Evolutionary conservation across 257 asterid genomes (phyloP), one percentile per base, ranked within the genome.

Genomic region (Gentiana macrophylla): DNA sequence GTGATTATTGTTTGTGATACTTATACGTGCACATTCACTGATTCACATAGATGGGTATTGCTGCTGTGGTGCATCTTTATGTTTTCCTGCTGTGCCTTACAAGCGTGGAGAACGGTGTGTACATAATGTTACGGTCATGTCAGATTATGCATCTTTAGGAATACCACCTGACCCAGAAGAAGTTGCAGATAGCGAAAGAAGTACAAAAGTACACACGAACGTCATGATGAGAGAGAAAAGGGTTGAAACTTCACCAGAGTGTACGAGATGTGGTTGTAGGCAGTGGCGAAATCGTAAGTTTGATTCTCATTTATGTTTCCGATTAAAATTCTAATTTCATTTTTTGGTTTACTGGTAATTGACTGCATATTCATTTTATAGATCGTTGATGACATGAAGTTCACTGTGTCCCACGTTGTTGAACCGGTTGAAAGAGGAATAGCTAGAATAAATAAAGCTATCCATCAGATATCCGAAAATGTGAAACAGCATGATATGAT

Each of bases 41-140:
- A 2, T 41, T 41, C 46, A 41, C 6, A 41, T 41, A 91, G 96
- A 91, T 91, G 98, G 98, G 98, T 52, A 51, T 91, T 71, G 98
- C 98, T 74, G 96, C 98, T 67, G 80, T 91, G 63, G 86, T 91
- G 55, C 98, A 91, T 76, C 89, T 91, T 49, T 84, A 81, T 70
- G 95, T 60, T 91, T 91, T 79, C 96, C 98, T 36, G 96, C 96
- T 35, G 74, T 55, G 46, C 96, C 98, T 63, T 91, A 91, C 72
- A 84, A 83, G 70, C 95, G 82, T 64, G 98, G 98, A 52, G 98
- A 91, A 79, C 81, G 98, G 74, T 84, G 98, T 73, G 94, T 81
- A 11, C 83, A 90, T 48, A 91, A 84, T 72, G 96, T 91, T 41
- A 79, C 96, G 53, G 98, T 91, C 69, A 67, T 91, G 84, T 66